Evolutionary conservation across 2,329 filamentous ascomycete species (phyloP), one percentile per base, ranked within the genome.

Genomic region (Blastomyces gilchristii): DNA sequence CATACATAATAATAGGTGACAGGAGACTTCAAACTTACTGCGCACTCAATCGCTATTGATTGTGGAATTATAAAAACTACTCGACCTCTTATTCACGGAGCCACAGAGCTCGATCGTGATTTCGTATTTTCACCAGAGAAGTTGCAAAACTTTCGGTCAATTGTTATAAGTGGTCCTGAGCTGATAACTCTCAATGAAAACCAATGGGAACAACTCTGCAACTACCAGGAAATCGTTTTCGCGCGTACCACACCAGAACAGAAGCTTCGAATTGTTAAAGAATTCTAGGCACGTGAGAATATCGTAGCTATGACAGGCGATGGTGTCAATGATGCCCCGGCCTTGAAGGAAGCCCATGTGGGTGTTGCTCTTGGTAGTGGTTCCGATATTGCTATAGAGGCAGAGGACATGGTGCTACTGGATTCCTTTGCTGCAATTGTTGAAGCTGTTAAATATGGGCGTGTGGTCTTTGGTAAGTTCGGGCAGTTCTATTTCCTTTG

Each of bases 261-360:
- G 71, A 92, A 92, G 71, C 82, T 91, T 7, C 85, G 87, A 43
- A 91, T 91, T 65, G 88, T 92, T n/a, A 83, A 83, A 39, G 87
- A 89, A 71, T 86, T 91, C 65, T 88, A 90, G 70, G 74, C 79
- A 0, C 78, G 83, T 9, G 79, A 82, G 5, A 78, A 84, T 52
- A 82, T 83, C 41, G 82, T 85, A 6, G 83, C 78, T 7, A 82
- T 80, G 78, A 79, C 77, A 1, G 78, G 79, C 5, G 77, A 79
- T 64, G 78, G 78, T 47, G 78, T 80, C 28, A 80, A 80, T 63
- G 78, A 80, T 65, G 77, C 78, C 63, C 83, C 83, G 11, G 81
- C 81, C 1, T 76, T 86, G 22, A 83, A 82, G 66, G 80, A 79
- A 62, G 83, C 83, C n/a, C 78, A 85, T 68, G 79, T 84, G 63